Conservation (phyloP, 2,329 filamentous ascomycete species). For the Aspergillus puulaauensis region DNA sequence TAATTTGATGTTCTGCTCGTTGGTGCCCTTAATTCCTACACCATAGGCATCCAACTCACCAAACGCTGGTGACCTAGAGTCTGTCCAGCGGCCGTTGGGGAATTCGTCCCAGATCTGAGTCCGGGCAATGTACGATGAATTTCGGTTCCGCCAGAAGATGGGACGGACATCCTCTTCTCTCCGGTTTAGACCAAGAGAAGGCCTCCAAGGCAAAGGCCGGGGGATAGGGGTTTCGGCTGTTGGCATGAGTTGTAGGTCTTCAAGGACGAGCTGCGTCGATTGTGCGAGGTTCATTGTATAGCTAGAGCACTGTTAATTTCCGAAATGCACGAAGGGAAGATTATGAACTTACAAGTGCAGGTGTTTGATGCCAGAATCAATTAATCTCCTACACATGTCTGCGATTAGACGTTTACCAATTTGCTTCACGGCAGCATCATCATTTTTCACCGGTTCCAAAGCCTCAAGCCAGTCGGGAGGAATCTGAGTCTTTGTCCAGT, state of each 20-base stretch:
- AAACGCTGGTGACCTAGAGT: conserved; percentile 92
- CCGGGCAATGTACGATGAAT: conserved; percentile 90
- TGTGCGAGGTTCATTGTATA: conserved; percentile 99
- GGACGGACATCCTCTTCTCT: conserved; percentile 93
- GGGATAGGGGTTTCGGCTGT: conserved; percentile 75
- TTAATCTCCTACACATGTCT: conserved; percentile 82
- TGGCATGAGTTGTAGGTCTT: conserved; percentile 81
- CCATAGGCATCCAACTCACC: conserved; percentile 94
- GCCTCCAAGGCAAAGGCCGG: conserved; percentile 93
- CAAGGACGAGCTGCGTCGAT: conserved; percentile 88
- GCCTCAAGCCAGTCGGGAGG: conserved; percentile 77
- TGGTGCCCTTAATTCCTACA: conserved; percentile 88
- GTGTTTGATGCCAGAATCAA: conserved; percentile 79
- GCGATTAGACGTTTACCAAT: conserved; percentile 85
- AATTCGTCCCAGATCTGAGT: conserved; percentile 99
- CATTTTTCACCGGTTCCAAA: conserved; percentile 92
- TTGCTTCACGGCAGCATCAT: conserved; percentile 88
- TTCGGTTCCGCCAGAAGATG: conserved; percentile 97
- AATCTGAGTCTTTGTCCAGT: conserved; percentile 84
- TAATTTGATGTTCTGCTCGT: conserved; percentile 90
- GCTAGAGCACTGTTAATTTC: conserved; percentile 31
- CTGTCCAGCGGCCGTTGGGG: conserved; percentile 97
- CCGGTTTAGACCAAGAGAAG: conserved; percentile 84
- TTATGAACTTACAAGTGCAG: conserved; percentile 71
- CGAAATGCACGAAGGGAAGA: not conserved